Conservation (phyloP, 2,329 filamentous ascomycete genomes). For the Xylariaceae sp. region DNA sequence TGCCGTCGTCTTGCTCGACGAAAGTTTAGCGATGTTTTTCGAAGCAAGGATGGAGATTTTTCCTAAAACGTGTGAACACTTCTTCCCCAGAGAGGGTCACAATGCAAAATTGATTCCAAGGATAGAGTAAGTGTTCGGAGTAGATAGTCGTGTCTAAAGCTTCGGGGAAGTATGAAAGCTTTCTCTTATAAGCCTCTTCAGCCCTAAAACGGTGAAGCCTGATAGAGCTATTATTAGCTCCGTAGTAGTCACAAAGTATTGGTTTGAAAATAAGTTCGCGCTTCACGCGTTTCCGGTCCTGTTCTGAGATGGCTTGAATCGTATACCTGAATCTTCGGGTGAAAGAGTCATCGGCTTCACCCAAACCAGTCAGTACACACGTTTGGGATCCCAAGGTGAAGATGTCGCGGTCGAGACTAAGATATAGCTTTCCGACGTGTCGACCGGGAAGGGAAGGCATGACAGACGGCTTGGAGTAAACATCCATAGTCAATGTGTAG, state of each 20-base stretch:
- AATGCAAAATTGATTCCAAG: too few relatives aligned
- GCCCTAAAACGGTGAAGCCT: too few relatives aligned
- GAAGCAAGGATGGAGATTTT: too few relatives aligned
- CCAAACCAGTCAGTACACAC: too few relatives aligned
- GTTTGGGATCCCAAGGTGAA: neutral
- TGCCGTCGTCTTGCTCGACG: too few relatives aligned
- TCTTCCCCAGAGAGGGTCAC: too few relatives aligned
- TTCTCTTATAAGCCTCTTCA: neutral
- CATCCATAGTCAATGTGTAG: slow-evolving; percentile 4
- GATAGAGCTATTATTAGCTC: too few relatives aligned
- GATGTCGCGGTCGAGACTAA: slow-evolving; percentile 1
- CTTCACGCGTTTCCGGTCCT: neutral
- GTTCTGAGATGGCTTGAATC: neutral
- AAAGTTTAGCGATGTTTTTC: too few relatives aligned
- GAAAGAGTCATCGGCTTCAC: too few relatives aligned
- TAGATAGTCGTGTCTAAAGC: neutral
- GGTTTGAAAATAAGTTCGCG: neutral
- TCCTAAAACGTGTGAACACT: too few relatives aligned
- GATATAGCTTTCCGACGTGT: slow-evolving; percentile 1
- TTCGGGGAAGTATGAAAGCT: neutral
- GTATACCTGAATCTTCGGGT: neutral
- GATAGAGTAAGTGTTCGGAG: too few relatives aligned
- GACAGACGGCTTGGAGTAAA: neutral
- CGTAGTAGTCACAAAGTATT: too few relatives aligned
- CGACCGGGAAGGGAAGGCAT: neutral